Percentiles rank a stretch among this genome's conserved stretches.
These are phyloP conservation scores for Mycena rosella DNA, from an alignment of 768 basidiomycete genomes.

Conservation along the genomic window DNA sequence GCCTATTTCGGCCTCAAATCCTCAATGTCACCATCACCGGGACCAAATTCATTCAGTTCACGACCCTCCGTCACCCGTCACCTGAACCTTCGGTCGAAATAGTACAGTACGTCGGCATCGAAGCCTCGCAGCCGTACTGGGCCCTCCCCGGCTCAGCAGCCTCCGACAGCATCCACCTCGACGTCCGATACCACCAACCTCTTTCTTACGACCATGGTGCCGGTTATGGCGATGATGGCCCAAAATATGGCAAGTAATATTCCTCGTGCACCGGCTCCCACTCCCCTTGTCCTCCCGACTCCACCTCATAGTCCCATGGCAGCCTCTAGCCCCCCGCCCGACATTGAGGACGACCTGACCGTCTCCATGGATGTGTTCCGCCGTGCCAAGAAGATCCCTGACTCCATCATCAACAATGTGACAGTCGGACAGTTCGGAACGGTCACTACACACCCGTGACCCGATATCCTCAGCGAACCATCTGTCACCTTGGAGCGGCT, in stretches of 20 bases:
- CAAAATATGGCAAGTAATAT: conserved; percentile 10
- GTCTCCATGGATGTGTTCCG: conserved; percentile 14
- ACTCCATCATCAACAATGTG: not conserved
- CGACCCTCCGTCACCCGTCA: too few species aligned
- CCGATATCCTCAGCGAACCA: not conserved
- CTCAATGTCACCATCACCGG: too few species aligned
- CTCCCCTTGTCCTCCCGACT: not conserved
- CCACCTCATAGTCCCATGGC: not conserved
- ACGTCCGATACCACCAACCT: not conserved
- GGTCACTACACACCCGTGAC: not conserved
- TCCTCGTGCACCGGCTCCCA: not conserved
- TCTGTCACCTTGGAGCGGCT: conserved; percentile 5
- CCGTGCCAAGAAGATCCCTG: conserved; percentile 6
- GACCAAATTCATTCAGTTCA: too few species aligned
- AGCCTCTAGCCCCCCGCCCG: conserved; percentile 1
- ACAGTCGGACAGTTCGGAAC: not conserved
- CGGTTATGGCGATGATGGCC: conserved; percentile 18
- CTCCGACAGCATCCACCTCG: not conserved
- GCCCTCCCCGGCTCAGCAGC: not conserved
- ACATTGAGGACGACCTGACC: conserved; percentile 14
- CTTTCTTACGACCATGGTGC: conserved; percentile 9
- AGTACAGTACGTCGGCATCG: not conserved
- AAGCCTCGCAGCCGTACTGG: conserved; percentile 20
- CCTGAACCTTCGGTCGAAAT: too few species aligned
- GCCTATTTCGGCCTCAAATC: too few species aligned